A percentile compares a stretch with the other conserved stretches of the same genome.
These are phyloP conservation scores for Jasminum sambac DNA, from an alignment of 257 asterid species.

Conservation along the genomic window DNA sequence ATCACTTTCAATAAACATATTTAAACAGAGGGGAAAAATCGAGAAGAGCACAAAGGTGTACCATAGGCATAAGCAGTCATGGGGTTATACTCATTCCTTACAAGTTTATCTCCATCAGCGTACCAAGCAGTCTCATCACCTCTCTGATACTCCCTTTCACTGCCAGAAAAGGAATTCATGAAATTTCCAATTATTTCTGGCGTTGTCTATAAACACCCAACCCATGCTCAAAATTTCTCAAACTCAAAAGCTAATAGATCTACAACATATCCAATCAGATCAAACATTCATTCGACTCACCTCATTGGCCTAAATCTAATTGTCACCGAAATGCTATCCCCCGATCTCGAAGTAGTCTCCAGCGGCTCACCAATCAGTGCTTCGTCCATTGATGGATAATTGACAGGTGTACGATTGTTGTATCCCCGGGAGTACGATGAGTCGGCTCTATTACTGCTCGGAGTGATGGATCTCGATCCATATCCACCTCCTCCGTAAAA, in stretches of 20 bases:
- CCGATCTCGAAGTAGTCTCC: conserved; percentile 68
- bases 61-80: conserved; percentile 91
- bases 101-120: conserved; percentile 80
- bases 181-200: conserved; percentile 26
- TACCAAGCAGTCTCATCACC: conserved; percentile 96
- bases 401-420: conserved; percentile 52
- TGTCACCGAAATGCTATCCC: conserved; percentile 91
- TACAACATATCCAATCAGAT: conserved; percentile 52
- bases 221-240: conserved; percentile 35
- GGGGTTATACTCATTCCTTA: conserved; percentile 86
- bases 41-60: conserved; percentile 28
- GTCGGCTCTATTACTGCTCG: conserved; percentile 44
- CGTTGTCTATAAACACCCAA: conserved; percentile 34
- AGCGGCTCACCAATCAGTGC: conserved; percentile 57
- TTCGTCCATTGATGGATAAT: conserved; percentile 67
- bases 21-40: background rate
- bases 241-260: conserved; percentile 30
- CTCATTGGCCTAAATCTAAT: conserved; percentile 94
- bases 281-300: conserved; percentile 45
- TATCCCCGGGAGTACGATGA: conserved; percentile 37
- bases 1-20: conserved; percentile 8
- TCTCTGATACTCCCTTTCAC: conserved; percentile 87
- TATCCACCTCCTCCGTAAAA: conserved; percentile 48
- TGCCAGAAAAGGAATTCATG: conserved; percentile 38
- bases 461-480: conserved; percentile 77